Base-by-base conservation (phyloP, 2,329 filamentous ascomycete species). In the Hypocrella siamensis region DNA sequence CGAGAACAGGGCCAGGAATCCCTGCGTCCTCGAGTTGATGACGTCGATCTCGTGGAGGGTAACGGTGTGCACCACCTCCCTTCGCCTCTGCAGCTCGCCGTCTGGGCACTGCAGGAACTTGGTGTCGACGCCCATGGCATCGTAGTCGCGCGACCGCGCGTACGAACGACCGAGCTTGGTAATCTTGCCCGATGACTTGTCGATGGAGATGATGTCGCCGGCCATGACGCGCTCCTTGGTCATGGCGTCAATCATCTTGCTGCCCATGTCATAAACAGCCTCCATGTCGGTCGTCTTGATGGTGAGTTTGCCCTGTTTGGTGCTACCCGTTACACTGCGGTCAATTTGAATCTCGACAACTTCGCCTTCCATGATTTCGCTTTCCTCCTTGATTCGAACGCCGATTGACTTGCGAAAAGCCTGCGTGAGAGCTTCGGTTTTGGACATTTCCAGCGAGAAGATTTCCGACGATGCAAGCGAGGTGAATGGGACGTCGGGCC, bases 261-360 rank as follows among this genome's bases (percentile, higher is more conserved):
- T 88, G 42, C 90, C 90, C 86, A 98, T 94, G 49, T 98, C 90
- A 61, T 96, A 98, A 42, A 98, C 82, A 10, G 90, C 93, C 60
- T 98, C 90, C 90, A 98, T 98, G 56, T 98, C 90, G 36, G 88
- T 96, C 9, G 90, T 98, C 63, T 98, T 98, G 63, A 98, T 93
- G 15, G 90, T 98, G 41, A 98, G 76, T 60, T 98, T 98, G 49
- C 90, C 90, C 66, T 94, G 88, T 67, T 96, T 98, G 49, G 90
- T 92, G 43, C 81, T 83, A 30, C 90, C 90, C 11, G 90, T 96
- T 33, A 98, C 84, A 47, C 86, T 94, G 43, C 90, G 75, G 57
- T 98, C 90, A 40, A 94, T 94, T 58, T 96, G 88, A 38, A 98
- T 96, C 60, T 98, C 88, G 17, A 98, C 88, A 1, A 98, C 90